Base-by-base conservation (phyloP, 805 yeast genomes). In the Ogataea kodamae region DNA sequence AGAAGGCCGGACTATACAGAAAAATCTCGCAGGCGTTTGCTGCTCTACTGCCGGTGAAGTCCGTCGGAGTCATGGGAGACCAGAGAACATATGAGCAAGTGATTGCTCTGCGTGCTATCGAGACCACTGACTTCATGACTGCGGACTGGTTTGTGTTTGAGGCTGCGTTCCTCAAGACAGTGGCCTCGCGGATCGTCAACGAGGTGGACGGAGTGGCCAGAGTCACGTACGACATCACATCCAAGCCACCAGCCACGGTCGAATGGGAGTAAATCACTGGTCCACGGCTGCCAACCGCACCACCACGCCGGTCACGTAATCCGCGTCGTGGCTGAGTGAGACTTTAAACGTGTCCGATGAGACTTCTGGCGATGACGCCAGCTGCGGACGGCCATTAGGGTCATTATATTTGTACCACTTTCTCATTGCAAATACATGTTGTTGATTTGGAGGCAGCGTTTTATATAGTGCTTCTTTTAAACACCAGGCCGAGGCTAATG, bases 61-160 rank as follows among this genome's bases (percentile, higher is more conserved):
- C 97, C 34, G 99, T 92, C 37, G 99, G 99, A 70, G 99, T 92
- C 48, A 86, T 87, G 96, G 99, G 99, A 59, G 99, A 92, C 67
- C 95, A 92, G 73, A 83, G 99, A 72, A 87, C 97, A 41, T 92
- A 92, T 61, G 98, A 92, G 64, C 99, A 92, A 70, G 99, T 92
- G 45, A 92, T 92, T 70, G 98, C 98, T 30, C 76, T 92, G 60
- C 83, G 99, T 68, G 98, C 98, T 50, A 87, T 92, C 54, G 97
- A 89, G 70, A 92, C 98, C 35, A 76, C 79, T 43, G 99, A 92
- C 69, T 92, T 92, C 76, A 92, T 92, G 99, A 92, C 99, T 54
- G 98, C 98, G 44, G 98, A 92, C 67, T 92, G 99, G 99, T 92
- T 67, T 63, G 84, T 82, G 47, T 92, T 92, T 59, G 97, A 89